Percentiles rank a stretch among this genome's conserved stretches.
These are phyloP conservation scores for Leishmania martiniquensis DNA, from an alignment of 208 protist genomes.

Conservation along the genomic window DNA sequence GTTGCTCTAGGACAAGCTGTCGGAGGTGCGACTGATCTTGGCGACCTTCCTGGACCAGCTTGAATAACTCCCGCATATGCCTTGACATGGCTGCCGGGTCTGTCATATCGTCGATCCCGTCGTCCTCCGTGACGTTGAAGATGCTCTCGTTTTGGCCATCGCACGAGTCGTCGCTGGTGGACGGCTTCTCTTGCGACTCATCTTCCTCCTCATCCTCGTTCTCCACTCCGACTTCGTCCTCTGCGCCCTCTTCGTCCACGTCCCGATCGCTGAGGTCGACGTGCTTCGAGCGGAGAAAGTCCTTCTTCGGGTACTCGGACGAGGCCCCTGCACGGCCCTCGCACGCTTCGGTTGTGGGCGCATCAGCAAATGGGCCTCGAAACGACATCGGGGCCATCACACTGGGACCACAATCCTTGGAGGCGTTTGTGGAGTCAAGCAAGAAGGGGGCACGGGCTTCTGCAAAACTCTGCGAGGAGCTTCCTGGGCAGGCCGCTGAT, in stretches of 20 bases:
- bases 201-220: conserved; percentile 35
- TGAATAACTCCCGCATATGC: conserved; percentile 43
- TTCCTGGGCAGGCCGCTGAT: conserved; percentile 4
- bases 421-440: neutral
- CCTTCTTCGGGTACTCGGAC: neutral
- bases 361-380: conserved; percentile 20
- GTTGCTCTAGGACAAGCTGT: conserved; percentile 32
- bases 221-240: conserved; percentile 23
- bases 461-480: conserved; percentile 15
- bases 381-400: conserved; percentile 18
- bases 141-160: conserved; percentile 50
- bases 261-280: conserved; percentile 5
- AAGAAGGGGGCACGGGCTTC: neutral
- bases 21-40: conserved; percentile 36
- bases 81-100: conserved; percentile 29
- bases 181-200: conserved; percentile 16
- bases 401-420: conserved; percentile 14
- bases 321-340: neutral
- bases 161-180: conserved; percentile 31
- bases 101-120: conserved; percentile 31
- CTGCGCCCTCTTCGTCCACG: conserved; percentile 19
- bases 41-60: conserved; percentile 41
- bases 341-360: conserved; percentile 15
- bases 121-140: conserved; percentile 41
- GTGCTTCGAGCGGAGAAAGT: neutral